Percentiles rank a stretch among this genome's conserved stretches.
Conservation (phyloP, 2,329 filamentous ascomycete species). For the Phialophora tarda region DNA sequence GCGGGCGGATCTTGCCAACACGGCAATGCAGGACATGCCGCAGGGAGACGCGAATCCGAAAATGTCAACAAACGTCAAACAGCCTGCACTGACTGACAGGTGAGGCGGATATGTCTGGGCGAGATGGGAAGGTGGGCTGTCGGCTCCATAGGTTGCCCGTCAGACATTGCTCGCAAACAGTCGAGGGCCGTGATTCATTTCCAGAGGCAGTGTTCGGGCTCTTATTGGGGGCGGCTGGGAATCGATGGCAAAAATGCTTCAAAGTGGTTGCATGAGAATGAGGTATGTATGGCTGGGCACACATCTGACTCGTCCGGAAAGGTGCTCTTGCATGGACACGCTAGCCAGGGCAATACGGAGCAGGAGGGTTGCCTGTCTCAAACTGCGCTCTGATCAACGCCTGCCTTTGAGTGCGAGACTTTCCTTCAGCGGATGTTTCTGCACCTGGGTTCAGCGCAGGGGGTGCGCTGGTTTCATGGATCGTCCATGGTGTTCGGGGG, state of each 20-base stretch:
- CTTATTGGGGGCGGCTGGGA: not conserved
- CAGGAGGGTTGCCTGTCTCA: conserved; percentile 9
- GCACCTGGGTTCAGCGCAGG: conserved; percentile 14
- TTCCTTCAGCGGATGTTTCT: conserved; percentile 16
- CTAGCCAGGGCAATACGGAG: conserved; percentile 9
- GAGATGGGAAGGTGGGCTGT: not conserved
- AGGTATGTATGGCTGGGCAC: conserved; percentile 7
- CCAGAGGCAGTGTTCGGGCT: not conserved
- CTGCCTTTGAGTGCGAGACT: conserved; percentile 5
- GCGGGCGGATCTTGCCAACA: not conserved
- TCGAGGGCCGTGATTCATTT: not conserved
- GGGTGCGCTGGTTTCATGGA: not conserved
- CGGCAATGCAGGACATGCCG: not conserved
- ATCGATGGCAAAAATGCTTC: not conserved
- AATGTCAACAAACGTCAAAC: not conserved
- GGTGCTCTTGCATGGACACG: conserved; percentile 25
- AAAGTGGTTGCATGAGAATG: conserved; percentile 4
- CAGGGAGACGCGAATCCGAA: not conserved
- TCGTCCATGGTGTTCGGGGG: not conserved
- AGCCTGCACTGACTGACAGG: not conserved
- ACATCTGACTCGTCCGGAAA: conserved; percentile 19
- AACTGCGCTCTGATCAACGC: conserved; percentile 12
- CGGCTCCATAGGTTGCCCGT: not conserved
- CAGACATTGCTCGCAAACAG: not conserved
- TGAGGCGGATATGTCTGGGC: not conserved